Evolutionary conservation across 768 basidiomycete species (phyloP), one percentile per base, ranked within the genome.

Genomic region (Panellus pusillus): DNA sequence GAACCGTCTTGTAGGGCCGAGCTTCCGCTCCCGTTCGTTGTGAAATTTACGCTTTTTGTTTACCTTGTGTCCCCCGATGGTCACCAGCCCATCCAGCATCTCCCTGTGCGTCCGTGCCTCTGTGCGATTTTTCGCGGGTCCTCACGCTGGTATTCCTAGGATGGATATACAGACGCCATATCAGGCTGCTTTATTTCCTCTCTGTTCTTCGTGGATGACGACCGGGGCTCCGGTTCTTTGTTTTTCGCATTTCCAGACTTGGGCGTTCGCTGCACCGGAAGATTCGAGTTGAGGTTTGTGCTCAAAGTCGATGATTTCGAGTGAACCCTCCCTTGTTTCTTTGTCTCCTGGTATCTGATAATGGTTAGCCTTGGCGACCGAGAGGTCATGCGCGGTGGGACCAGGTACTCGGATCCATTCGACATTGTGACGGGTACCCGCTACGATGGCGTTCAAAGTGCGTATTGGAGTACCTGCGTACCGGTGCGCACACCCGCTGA

Each of bases 181-280:
- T 47, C 43, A 6, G 55, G 55, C 8, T 6, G 27, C 6, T 19
- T 5, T 2, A 24, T 47, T 0, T 50, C 49, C 8, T 40, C 49
- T 0, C 39, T 47, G 4, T 42, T 37, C 15, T 18, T 19, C 1
- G 29, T 24, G 1, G 45, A 56, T 27, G 43, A 39, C 20, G 48
- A 45, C 9, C 38, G 8, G 8, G 31, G 19, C 19, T 17, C 11
- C 2, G 12, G 35, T 3, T 14, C 29, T 1, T 8, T 32, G 1
- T 57, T 47, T 35, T 57, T 57, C 29, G 46, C 28, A 0, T 57
- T 51, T 19, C 45, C 50, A 4, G 32, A 57, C 6, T 19, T 57
- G 1, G 50, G 50, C 8, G 50, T 57, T 6, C 45, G 55, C 6
- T 18, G n/a, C 17, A 43, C 42, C 0, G 55, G 55, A 4, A 2